These are phyloP conservation scores for Ogataea corticis DNA, from an alignment of 805 yeast genomes.

Conservation along the genomic window DNA sequence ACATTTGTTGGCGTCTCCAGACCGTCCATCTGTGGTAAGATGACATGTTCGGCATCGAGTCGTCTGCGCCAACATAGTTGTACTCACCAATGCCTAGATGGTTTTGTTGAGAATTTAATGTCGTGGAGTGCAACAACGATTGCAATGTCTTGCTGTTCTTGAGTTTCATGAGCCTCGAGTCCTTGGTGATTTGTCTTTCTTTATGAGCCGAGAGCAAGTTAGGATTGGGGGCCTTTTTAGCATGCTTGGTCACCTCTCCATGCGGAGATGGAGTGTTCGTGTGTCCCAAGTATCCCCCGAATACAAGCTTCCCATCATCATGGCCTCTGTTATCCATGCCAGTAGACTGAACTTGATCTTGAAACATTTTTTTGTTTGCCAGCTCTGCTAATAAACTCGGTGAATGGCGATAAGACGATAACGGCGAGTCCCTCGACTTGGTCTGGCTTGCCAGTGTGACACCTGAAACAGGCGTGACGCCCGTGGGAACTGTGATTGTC, in stretches of 20 bases:
- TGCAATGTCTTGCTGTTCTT: conserved; percentile 29
- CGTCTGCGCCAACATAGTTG: neutral
- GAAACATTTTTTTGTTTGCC: too few relatives aligned
- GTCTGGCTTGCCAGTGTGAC: conserved; percentile 17
- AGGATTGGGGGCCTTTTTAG: too few relatives aligned
- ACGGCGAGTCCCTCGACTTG: neutral
- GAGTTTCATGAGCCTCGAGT: conserved; percentile 24
- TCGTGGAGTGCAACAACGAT: conserved; percentile 25
- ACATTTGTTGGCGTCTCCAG: conserved; percentile 85
- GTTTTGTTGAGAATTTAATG: conserved; percentile 11
- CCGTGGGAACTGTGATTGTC: too few relatives aligned
- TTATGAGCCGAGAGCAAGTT: neutral
- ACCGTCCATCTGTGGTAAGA: conserved; percentile 84
- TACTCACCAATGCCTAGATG: conserved; percentile 4
- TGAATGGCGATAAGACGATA: neutral
- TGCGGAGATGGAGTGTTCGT: too few relatives aligned
- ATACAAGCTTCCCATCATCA: too few relatives aligned
- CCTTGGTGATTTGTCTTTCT: conserved; percentile 10
- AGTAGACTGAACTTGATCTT: too few relatives aligned
- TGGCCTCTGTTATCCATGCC: too few relatives aligned
- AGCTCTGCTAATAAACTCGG: too few relatives aligned
- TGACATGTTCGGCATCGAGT: conserved; percentile 27
- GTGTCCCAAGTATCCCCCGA: too few relatives aligned
- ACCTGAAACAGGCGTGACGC: conserved; percentile 16
- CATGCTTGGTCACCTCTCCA: too few relatives aligned